Conservation (phyloP, 805 yeast genomes). For the Yamadazyma olivae region DNA sequence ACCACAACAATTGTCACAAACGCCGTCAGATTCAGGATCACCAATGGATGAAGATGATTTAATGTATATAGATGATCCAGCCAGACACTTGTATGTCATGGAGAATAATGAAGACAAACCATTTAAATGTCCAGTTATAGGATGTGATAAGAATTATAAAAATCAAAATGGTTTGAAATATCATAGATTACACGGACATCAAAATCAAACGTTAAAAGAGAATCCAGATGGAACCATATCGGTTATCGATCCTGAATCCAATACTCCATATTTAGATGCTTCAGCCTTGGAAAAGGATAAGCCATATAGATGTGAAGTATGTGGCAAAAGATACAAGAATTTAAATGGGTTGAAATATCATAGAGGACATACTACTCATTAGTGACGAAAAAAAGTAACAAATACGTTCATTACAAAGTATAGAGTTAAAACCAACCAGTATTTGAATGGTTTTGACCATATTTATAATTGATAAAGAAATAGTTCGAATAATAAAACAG, state of each 20-base stretch:
- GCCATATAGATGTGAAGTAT: conserved; percentile 97
- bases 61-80: conserved; percentile 94
- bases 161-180: conserved; percentile 97
- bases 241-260: conserved; percentile 87
- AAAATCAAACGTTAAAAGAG: conserved; percentile 85
- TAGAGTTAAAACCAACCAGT: background rate
- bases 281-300: conserved; percentile 95
- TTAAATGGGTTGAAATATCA: conserved; percentile 95
- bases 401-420: background rate
- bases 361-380: conserved; percentile 97
- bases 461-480: no score
- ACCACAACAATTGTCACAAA: conserved; percentile 16
- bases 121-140: conserved; percentile 95
- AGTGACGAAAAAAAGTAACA: no score
- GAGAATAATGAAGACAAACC: conserved; percentile 93
- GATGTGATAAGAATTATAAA: conserved; percentile 96
- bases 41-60: conserved; percentile 52
- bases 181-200: conserved; percentile 95
- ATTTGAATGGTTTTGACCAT: background rate
- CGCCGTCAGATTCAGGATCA: conserved; percentile 17
- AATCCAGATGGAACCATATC: conserved; percentile 92
- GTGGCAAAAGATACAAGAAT: conserved; percentile 96
- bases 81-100: conserved; percentile 87
- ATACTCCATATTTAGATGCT: conserved; percentile 89
- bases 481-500: background rate